Conservation (phyloP, 495 filamentous ascomycete species). For the Letharia columbiana region DNA sequence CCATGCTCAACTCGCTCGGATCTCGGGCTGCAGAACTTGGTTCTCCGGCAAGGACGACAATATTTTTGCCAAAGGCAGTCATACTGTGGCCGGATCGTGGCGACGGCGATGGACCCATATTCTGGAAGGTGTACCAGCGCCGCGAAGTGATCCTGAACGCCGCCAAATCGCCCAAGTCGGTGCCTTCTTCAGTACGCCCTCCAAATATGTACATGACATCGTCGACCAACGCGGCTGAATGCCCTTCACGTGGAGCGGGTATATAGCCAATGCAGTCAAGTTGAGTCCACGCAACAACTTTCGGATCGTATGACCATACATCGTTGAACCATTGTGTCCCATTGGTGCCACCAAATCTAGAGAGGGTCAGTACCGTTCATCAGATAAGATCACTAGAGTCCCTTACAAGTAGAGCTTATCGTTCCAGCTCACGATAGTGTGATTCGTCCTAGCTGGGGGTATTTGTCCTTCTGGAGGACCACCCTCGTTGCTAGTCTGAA, state of each 20-base stretch:
- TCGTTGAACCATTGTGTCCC: constrained; percentile 96
- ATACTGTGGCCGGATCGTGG: constrained; percentile 93
- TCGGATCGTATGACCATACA: constrained; percentile 91
- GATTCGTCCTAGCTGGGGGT: constrained; percentile 92
- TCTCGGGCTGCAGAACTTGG: constrained; percentile 79
- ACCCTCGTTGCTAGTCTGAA: constrained; percentile 64
- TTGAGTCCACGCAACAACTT: constrained; percentile 70
- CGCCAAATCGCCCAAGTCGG: constrained; percentile 86
- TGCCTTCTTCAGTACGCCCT: constrained; percentile 86
- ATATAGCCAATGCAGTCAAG: constrained; percentile 97
- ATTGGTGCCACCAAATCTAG: constrained; percentile 92
- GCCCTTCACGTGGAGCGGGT: constrained; percentile 84
- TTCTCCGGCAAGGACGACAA: constrained; percentile 88
- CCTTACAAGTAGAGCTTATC: constrained; percentile 89
- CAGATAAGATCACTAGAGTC: constrained; percentile 3
- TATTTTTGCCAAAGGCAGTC: constrained; percentile 85
- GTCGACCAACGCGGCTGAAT: constrained; percentile 83
- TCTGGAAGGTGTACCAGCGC: constrained; percentile 99
- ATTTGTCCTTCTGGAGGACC: constrained; percentile 55
- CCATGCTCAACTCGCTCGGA: constrained; percentile 72
- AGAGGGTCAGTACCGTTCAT: constrained; percentile 12
- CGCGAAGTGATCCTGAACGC: constrained; percentile 87
- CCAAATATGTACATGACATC: constrained; percentile 99
- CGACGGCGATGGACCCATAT: constrained; percentile 95
- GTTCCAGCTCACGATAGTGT: constrained; percentile 82